A percentile compares a stretch with the other conserved stretches of the same genome.
These are phyloP conservation scores for Russula abietina DNA, from an alignment of 768 basidiomycete species.

Conservation along the genomic window DNA sequence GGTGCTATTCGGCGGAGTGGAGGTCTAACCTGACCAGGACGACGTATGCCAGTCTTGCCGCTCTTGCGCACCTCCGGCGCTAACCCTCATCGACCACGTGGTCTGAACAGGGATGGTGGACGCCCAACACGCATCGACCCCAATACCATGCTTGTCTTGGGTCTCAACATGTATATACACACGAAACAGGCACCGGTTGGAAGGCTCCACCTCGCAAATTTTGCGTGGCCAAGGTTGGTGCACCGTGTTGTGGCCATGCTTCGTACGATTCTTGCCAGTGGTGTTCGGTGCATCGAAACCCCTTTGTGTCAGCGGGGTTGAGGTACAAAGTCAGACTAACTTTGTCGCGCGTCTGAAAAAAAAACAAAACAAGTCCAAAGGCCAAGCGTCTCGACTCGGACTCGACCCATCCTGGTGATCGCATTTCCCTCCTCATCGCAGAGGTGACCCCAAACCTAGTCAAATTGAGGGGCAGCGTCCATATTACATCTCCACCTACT, in stretches of 20 bases:
- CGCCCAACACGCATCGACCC: slow-evolving; percentile 8
- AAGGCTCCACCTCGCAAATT: neutral
- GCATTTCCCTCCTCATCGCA: neutral
- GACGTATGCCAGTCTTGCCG: neutral
- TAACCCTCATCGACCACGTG: slow-evolving; percentile 8
- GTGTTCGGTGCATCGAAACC: neutral
- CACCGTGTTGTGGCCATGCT: neutral
- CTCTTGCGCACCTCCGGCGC: neutral
- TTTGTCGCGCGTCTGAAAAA: neutral
- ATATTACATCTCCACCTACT: slow-evolving; percentile 17
- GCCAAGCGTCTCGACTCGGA: neutral
- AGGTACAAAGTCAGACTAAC: neutral
- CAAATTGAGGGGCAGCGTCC: slow-evolving; percentile 27
- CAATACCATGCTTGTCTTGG: neutral
- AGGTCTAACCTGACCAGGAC: neutral
- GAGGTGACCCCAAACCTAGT: slow-evolving; percentile 26
- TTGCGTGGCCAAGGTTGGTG: neutral
- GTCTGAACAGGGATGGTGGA: neutral
- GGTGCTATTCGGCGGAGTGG: neutral
- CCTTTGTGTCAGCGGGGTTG: neutral
- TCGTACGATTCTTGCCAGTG: neutral
- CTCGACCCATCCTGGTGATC: slow-evolving; percentile 9
- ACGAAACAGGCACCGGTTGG: neutral
- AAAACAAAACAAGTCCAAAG: slow-evolving; percentile 14
- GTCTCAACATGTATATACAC: neutral